phyloP scores from a whole-genome alignment of 345 rosid genomes.

The Boechera retrofracta region DNA sequence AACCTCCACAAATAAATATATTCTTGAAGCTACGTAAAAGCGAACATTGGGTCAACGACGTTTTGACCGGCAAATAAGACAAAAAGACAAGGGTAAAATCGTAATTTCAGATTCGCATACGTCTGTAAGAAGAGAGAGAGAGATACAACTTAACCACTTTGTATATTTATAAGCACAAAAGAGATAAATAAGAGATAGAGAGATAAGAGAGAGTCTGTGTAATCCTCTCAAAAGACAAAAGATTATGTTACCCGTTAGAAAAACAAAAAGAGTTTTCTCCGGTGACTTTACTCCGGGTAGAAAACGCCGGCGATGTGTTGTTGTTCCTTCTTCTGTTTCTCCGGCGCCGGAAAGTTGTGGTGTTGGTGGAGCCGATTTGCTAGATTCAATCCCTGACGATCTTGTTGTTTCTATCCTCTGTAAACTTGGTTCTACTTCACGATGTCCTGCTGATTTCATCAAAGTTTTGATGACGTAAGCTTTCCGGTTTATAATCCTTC shows the following conservation, averaged over 20 bases:
- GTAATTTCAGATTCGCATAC: conserved; percentile 29
- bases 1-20: conserved; percentile 8
- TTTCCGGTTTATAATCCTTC: background rate
- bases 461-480: conserved; percentile 74
- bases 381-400: conserved; percentile 82
- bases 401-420: conserved; percentile 69
- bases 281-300: conserved; percentile 41
- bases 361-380: conserved; percentile 46
- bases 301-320: conserved; percentile 47
- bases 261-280: conserved; percentile 4
- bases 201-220: conserved; percentile 48
- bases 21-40: conserved; percentile 27
- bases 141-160: conserved; percentile 46
- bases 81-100: conserved; percentile 40
- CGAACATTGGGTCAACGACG: conserved; percentile 53
- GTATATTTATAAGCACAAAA: conserved; percentile 36
- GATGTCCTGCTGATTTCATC: conserved; percentile 74
- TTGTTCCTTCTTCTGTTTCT: background rate
- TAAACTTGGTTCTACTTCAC: conserved; percentile 64
- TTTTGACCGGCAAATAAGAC: conserved; percentile 55
- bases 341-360: background rate
- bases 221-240: conserved; percentile 53
- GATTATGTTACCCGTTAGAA: too few relatives aligned
- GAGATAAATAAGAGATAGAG: background rate
- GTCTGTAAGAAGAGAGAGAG: conserved; percentile 29